Conservation (phyloP, 176 grass and related monocot species). For the Hyparrhenia diplandra region DNA sequence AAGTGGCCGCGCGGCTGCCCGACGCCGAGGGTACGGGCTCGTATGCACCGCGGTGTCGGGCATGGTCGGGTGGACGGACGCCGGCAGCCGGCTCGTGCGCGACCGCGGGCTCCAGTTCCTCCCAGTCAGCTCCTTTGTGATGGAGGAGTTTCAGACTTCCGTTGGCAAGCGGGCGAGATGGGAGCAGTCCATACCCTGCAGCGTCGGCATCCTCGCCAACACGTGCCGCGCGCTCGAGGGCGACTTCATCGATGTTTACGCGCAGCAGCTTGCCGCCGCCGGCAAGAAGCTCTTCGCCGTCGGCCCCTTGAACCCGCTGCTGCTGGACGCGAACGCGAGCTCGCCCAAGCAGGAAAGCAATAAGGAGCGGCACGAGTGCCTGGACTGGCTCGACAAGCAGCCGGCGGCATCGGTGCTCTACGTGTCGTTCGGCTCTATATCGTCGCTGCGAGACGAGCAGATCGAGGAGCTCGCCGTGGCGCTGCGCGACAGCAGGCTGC, state of each 20-base stretch:
- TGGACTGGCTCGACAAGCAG: not conserved
- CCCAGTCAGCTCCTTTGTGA: not conserved
- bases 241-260: not conserved
- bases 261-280: not conserved
- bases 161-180: not conserved
- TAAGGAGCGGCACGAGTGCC: not conserved
- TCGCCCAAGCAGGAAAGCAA: not conserved
- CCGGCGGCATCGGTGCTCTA: not conserved
- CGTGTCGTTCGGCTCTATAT: not conserved
- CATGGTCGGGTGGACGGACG: not conserved
- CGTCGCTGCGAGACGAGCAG: not conserved
- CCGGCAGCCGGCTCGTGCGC: not conserved
- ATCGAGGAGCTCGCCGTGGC: not conserved
- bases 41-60: not conserved
- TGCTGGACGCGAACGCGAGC: not conserved
- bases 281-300: not conserved
- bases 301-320: not conserved
- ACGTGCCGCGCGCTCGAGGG: not conserved
- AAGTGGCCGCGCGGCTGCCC: conserved; percentile 21
- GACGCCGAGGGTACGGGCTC: not conserved
- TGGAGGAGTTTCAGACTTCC: not conserved
- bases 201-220: not conserved
- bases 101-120: not conserved
- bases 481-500: conserved; percentile 27
- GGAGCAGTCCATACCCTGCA: not conserved